phyloP scores from a whole-genome alignment of 768 basidiomycete species.

The Nevesoporus exiguus region DNA sequence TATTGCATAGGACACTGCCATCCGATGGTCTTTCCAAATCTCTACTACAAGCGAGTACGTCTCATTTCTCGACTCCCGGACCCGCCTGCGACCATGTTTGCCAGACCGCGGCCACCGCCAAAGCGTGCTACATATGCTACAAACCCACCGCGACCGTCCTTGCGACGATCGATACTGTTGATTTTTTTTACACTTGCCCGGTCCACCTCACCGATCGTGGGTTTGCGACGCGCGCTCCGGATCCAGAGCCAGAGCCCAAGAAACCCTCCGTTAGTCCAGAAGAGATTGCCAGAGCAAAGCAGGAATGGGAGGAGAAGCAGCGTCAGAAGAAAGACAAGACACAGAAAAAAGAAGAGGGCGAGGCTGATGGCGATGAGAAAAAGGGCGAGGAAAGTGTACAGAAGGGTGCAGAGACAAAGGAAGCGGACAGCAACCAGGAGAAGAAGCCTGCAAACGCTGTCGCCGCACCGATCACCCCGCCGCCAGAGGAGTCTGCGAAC shows the following conservation, averaged over 20 bases:
- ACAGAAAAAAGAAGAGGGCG: constrained; percentile 40
- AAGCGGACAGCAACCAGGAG: constrained; percentile 27
- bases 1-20: neutral
- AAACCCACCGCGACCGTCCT: constrained; percentile 81
- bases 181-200: constrained; percentile 85
- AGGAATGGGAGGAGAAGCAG: constrained; percentile 77
- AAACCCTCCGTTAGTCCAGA: constrained; percentile 47
- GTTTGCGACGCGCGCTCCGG: constrained; percentile 57
- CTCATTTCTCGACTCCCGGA: neutral
- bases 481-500: constrained; percentile 29
- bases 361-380: constrained; percentile 34
- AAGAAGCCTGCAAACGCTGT: constrained; percentile 19
- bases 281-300: constrained; percentile 74
- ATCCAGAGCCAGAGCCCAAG: constrained; percentile 39
- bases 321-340: constrained; percentile 54
- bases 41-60: constrained; percentile 88
- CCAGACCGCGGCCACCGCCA: constrained; percentile 75
- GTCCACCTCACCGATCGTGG: constrained; percentile 76
- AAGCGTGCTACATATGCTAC: constrained; percentile 75
- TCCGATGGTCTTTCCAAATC: constrained; percentile 59
- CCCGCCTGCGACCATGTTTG: neutral
- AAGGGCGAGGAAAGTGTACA: neutral
- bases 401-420: constrained; percentile 32
- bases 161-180: constrained; percentile 75
- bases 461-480: constrained; percentile 22